A percentile compares a stretch with the other conserved stretches of the same genome.
Evolutionary conservation across 2,329 filamentous ascomycete species (phyloP).

Genomic region (Beauveria asiatica): DNA sequence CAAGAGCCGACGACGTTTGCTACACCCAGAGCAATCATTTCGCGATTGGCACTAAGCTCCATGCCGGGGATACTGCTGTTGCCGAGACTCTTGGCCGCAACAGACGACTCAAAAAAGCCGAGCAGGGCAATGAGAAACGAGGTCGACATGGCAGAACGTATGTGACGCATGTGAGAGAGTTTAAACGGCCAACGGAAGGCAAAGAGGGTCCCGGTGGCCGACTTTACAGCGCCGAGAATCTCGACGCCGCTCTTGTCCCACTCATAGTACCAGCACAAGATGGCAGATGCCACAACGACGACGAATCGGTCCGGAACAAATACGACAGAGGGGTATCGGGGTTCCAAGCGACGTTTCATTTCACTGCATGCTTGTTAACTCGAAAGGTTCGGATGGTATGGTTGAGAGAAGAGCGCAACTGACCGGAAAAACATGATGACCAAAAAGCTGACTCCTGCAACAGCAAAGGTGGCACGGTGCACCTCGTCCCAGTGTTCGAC

Average conservation of each 20-base stretch:
- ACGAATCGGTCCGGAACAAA: slow-evolving; percentile 89
- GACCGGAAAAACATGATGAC: slow-evolving; percentile 88
- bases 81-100: slow-evolving; percentile 83
- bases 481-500: slow-evolving; percentile 54
- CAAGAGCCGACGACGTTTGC: slow-evolving; percentile 87
- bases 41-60: slow-evolving; percentile 79
- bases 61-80: slow-evolving; percentile 67
- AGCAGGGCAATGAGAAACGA: slow-evolving; percentile 88
- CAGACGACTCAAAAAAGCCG: slow-evolving; percentile 97
- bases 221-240: slow-evolving; percentile 73
- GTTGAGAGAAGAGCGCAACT: slow-evolving; percentile 18
- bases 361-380: slow-evolving; percentile 42
- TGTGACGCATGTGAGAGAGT: slow-evolving; percentile 66
- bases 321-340: slow-evolving; percentile 68
- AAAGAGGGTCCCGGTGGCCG: slow-evolving; percentile 63
- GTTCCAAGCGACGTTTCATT: slow-evolving; percentile 71
- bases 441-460: slow-evolving; percentile 71
- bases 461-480: slow-evolving; percentile 66
- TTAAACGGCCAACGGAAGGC: slow-evolving; percentile 81
- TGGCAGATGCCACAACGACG: slow-evolving; percentile 75
- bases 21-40: slow-evolving; percentile 82
- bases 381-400: neutral
- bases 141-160: slow-evolving; percentile 79
- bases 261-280: slow-evolving; percentile 65
- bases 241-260: slow-evolving; percentile 78